Conservation (phyloP, 768 basidiomycete species). For the Neoboletus brunneissimus region DNA sequence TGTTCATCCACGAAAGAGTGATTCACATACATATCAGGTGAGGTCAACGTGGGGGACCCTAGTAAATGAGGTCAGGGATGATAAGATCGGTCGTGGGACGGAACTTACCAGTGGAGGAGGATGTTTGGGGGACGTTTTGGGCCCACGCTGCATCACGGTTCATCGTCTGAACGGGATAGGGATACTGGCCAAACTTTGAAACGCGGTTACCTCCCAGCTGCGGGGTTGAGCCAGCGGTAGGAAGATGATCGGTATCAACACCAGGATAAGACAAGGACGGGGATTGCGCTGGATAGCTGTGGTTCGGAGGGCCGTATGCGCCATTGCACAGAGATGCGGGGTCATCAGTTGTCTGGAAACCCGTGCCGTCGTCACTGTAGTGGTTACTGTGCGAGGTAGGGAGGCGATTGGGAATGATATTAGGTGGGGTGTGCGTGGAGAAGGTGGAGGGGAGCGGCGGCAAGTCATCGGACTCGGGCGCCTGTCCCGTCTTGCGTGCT, state of each 20-base stretch:
- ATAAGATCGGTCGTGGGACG: conserved; percentile 28
- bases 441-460: conserved; percentile 48
- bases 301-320: conserved; percentile 42
- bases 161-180: conserved; percentile 38
- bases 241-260: conserved; percentile 33
- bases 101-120: conserved; percentile 32
- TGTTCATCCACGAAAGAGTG: conserved; percentile 54
- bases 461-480: conserved; percentile 50
- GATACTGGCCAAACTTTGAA: conserved; percentile 53
- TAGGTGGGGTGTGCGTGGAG: conserved; percentile 33
- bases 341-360: conserved; percentile 51
- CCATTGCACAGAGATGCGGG: conserved; percentile 41
- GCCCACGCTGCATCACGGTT: conserved; percentile 31
- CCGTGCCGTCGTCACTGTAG: conserved; percentile 41
- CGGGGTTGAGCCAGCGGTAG: conserved; percentile 25
- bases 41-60: conserved; percentile 55
- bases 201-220: conserved; percentile 41
- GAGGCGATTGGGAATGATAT: conserved; percentile 35
- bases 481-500: conserved; percentile 55
- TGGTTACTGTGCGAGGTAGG: conserved; percentile 37
- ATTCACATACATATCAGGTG: conserved; percentile 45
- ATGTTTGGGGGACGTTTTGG: conserved; percentile 29
- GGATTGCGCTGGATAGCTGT: conserved; percentile 45
- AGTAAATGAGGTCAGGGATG: conserved; percentile 38
- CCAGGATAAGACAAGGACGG: conserved; percentile 42